A percentile compares a stretch with the other conserved stretches of the same genome.
Evolutionary conservation across 495 filamentous ascomycete genomes (phyloP).

Genomic region (Penicillium psychrofluorescens): DNA sequence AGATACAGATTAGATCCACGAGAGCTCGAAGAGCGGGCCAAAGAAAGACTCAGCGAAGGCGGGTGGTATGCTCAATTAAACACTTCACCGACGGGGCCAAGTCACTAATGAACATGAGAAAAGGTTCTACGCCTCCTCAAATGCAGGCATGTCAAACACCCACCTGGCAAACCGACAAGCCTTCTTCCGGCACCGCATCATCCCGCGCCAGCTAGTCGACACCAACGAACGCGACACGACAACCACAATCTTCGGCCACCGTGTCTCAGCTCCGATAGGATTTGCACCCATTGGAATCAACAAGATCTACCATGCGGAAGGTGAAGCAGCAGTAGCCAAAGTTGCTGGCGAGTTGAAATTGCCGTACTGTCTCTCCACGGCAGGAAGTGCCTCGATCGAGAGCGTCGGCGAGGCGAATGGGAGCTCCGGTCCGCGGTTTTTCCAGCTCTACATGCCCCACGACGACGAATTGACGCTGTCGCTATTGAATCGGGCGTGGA

Average conservation of each 20-base stretch:
- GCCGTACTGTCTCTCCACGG: conserved; percentile 51
- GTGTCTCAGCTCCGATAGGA: conserved; percentile 50
- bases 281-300: conserved; percentile 65
- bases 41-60: conserved; percentile 42
- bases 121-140: conserved; percentile 57
- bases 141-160: conserved; percentile 57
- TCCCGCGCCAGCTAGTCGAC: conserved; percentile 56
- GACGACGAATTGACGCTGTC: conserved; percentile 54
- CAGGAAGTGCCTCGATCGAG: conserved; percentile 52
- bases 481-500: conserved; percentile 45
- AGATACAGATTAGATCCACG: conserved; percentile 34
- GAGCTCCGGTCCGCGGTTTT: conserved; percentile 41
- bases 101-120: neutral
- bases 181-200: conserved; percentile 61
- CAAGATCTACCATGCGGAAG: conserved; percentile 52
- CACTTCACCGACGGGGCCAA: neutral
- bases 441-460: conserved; percentile 59
- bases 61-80: conserved; percentile 16
- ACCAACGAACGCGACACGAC: conserved; percentile 51
- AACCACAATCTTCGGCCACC: conserved; percentile 55
- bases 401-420: conserved; percentile 52
- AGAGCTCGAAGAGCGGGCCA: conserved; percentile 51
- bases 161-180: conserved; percentile 61
- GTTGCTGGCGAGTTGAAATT: conserved; percentile 51
- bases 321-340: conserved; percentile 51